Evolutionary conservation across 2,329 filamentous ascomycete species (phyloP).

Genomic region (Fusarium verticillioides): DNA sequence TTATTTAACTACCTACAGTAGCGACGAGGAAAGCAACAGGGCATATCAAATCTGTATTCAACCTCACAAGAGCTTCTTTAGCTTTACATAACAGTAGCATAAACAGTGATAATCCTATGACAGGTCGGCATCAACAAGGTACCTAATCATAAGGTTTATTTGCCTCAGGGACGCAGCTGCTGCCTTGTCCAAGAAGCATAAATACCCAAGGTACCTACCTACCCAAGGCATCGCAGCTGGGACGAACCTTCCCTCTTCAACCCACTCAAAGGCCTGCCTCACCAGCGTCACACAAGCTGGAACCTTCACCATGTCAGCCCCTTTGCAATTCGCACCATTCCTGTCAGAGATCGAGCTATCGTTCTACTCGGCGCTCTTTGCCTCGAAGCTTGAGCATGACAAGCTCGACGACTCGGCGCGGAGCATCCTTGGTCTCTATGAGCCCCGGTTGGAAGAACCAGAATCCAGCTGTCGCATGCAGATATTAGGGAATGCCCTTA

Average conservation of each 20-base stretch:
- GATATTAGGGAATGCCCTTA: conserved; percentile 86
- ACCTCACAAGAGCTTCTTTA: not conserved
- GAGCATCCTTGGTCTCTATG: conserved; percentile 87
- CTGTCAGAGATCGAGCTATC: conserved; percentile 93
- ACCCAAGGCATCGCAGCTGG: not conserved
- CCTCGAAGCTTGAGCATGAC: conserved; percentile 95
- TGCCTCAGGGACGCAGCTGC: not conserved
- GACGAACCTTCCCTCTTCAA: not conserved
- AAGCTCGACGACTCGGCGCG: conserved; percentile 95
- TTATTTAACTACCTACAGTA: not conserved
- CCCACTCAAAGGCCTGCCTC: not conserved
- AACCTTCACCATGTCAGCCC: conserved; percentile 58
- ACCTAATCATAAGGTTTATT: not conserved
- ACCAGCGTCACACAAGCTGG: conserved; percentile 2
- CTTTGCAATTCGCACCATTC: conserved; percentile 83
- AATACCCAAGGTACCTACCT: not conserved
- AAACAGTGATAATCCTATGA: not conserved
- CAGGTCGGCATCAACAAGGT: not conserved
- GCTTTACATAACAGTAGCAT: not conserved
- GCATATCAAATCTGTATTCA: not conserved
- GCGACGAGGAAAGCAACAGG: not conserved
- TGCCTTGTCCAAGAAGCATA: not conserved
- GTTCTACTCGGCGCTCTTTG: conserved; percentile 93
- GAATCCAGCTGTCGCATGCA: conserved; percentile 89
- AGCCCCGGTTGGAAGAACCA: conserved; percentile 79